phyloP scores from a whole-genome alignment of 1,284 basidiomycete genomes.

The Heterobasidion occidentale region DNA sequence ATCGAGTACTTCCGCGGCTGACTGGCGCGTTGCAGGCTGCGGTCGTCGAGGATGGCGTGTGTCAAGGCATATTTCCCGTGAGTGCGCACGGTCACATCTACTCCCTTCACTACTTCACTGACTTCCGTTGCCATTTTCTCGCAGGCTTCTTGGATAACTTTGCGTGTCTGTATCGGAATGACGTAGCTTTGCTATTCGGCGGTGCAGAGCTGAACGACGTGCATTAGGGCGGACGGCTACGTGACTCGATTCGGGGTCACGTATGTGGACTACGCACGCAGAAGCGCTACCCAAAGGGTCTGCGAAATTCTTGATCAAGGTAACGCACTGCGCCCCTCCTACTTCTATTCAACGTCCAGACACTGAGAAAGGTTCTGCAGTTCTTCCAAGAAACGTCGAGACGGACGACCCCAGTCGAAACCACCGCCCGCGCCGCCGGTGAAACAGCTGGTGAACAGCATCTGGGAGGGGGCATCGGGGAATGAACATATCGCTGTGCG shows the following conservation, averaged over 20 bases:
- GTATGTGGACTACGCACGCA: conserved; percentile 67
- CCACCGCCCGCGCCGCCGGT: neutral
- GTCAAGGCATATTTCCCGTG: conserved; percentile 67
- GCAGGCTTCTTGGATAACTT: conserved; percentile 66
- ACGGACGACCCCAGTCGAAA: neutral
- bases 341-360: neutral
- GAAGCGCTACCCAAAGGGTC: conserved; percentile 63
- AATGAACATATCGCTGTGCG: neutral
- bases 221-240: conserved; percentile 53
- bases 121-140: conserved; percentile 1
- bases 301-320: conserved; percentile 42
- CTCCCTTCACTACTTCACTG: neutral
- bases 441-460: neutral
- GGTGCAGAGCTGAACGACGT: neutral
- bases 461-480: neutral
- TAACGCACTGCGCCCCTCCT: conserved; percentile 10
- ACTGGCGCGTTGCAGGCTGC: conserved; percentile 51
- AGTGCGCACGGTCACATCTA: conserved; percentile 25
- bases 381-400: conserved; percentile 6
- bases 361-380: neutral
- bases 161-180: conserved; percentile 37
- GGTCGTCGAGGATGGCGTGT: conserved; percentile 55
- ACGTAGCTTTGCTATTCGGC: conserved; percentile 2
- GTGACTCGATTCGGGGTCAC: conserved; percentile 56
- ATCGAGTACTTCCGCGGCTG: conserved; percentile 62